Evolutionary conservation across 2,329 filamentous ascomycete genomes (phyloP), one percentile per base, ranked within the genome.

Genomic region (Nemania diffusa): DNA sequence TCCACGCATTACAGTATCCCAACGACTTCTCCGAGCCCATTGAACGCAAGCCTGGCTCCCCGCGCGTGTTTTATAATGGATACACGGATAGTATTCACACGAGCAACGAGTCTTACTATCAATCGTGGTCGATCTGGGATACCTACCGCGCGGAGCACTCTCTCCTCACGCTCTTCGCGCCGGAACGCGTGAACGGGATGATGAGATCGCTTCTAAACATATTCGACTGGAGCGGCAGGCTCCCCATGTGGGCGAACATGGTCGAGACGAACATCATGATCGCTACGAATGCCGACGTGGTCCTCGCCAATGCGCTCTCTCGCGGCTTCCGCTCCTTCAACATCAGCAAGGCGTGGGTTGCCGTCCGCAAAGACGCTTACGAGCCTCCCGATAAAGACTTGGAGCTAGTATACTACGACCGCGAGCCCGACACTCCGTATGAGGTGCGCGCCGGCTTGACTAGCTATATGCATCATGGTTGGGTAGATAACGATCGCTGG

Each of bases 251-350:
- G 83, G 82, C 82, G 0, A 84, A 84, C 61, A 75, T 84, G 65
- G 77, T 84, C 5, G 83, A 84, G 68, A 84, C 82, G 0, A 84
- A 84, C 72, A 84, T 83, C 67, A 84, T 84, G 83, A 82, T 84
- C 40, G 81, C 81, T 1, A 84, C 82, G 0, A 82, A 84, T 64
- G 82, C 81, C 15, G 82, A 84, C 55, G 82, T 79, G 1, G 80
- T 85, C 1, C 73, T 85, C 2, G 80, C 83, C n/a, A 84, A 84
- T 62, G 82, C 83, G 0, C 74, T 84, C 0, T 73, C 76, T 9
- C 77, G 81, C 5, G 81, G 80, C 1, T 84, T 84, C 68, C 74
- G 72, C 1, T 76, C 73, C 17, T 84, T 84, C 51, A 75, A 84
- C 50, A 69, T 83, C n/a, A 44, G 64, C 3, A 81, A 80, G 48